Base-by-base conservation (phyloP, 2,329 filamentous ascomycete species). In the Nannizzia gypsea region DNA sequence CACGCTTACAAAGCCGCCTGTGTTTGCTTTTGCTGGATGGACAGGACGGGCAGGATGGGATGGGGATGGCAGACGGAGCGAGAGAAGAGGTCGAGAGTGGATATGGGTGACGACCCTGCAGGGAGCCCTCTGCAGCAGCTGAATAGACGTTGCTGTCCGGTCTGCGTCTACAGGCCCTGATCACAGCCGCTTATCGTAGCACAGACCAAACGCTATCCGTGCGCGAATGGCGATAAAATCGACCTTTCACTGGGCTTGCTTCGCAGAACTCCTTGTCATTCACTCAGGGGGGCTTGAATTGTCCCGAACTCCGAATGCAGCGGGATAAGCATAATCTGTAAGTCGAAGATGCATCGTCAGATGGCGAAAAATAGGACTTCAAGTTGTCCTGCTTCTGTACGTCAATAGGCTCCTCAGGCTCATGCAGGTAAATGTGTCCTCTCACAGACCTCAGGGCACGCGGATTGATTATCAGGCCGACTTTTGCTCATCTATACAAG, bases 1-100 rank as follows among this genome's bases (percentile, higher is more conserved):
- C 50, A 54, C 50, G 50, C 50, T 54, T 54, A 54, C 50, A n/a
- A 54, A 54, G 50, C 50, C 13, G 50, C 2, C n/a, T 34, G 28
- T 31, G n/a, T 34, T 54, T 54, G 44, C 20, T n/a, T 54, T 36
- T 36, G 31, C 31, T 36, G 31, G 2, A 3, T 34, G 9, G 31
- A 3, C 31, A 34, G 31, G 8, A 11, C 31, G n/a, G n/a, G n/a
- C 31, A 4, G 8, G 31, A 34, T 34, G 31, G 9, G 31, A 36
- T 36, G 31, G 31, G 9, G 31, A 36, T 36, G 31, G 31, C 31
- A 36, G 31, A 13, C 9, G 31, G 31, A 36, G 31, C 31, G 9
- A 36, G 31, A 13, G 31, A 36, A 3, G 31, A n/a, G 9, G 31
- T 36, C 31, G 31, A 36, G 31, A 11, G 13, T 36, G 38, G n/a